These are phyloP conservation scores for Rutstroemia sydowiana DNA, from an alignment of 2,329 filamentous ascomycete species.

Conservation along the genomic window DNA sequence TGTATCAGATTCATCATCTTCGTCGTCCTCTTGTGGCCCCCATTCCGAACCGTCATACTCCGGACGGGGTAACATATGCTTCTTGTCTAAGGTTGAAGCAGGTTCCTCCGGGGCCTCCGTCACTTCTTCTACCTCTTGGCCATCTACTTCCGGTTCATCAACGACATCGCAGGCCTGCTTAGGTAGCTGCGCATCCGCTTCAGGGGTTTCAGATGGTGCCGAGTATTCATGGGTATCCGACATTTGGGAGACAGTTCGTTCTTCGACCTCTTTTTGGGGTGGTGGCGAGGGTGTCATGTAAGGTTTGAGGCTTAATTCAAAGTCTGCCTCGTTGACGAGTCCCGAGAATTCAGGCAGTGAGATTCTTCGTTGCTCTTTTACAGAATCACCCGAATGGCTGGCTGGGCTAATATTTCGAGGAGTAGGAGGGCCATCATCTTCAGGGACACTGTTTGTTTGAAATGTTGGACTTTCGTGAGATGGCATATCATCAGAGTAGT, in stretches of 20 bases:
- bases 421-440: constrained; percentile 45
- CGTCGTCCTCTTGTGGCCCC: constrained; percentile 47
- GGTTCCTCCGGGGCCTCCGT: constrained; percentile 8
- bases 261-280: constrained; percentile 19
- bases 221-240: constrained; percentile 18
- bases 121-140: background rate
- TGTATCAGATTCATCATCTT: constrained; percentile 53
- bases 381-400: constrained; percentile 13
- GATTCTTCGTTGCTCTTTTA: constrained; percentile 18
- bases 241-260: constrained; percentile 18
- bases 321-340: constrained; percentile 42
- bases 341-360: constrained; percentile 41
- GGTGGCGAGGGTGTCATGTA: constrained; percentile 43
- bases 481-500: constrained; percentile 41
- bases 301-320: constrained; percentile 46
- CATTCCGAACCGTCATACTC: constrained; percentile 58
- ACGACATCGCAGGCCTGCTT: background rate
- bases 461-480: constrained; percentile 18
- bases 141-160: background rate
- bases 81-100: constrained; percentile 21
- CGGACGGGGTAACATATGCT: constrained; percentile 43
- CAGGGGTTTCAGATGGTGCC: constrained; percentile 4
- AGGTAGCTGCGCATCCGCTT: background rate
- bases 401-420: constrained; percentile 40
- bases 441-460: constrained; percentile 23